Evolutionary conservation across 208 protist genomes (phyloP).

Genomic region (Trypanosoma scelopori): DNA sequence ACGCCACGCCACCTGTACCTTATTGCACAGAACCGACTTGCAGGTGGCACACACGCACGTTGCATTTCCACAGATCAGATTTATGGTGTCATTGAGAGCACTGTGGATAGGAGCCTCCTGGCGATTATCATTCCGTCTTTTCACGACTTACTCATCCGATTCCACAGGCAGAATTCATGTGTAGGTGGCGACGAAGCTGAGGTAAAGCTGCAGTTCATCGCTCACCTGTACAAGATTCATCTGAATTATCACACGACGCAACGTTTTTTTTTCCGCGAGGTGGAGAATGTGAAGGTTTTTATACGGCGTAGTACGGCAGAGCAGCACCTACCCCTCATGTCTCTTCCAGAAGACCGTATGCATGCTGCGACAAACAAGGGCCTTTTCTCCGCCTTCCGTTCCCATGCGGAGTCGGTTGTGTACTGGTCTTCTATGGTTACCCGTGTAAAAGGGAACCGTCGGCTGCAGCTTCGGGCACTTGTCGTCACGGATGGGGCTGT

Average conservation of each 20-base stretch:
- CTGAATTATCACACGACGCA: slow-evolving; percentile 29
- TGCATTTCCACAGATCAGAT: slow-evolving; percentile 47
- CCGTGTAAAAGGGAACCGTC: slow-evolving; percentile 32
- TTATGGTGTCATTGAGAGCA: slow-evolving; percentile 54
- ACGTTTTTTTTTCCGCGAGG: slow-evolving; percentile 44
- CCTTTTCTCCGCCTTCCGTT: slow-evolving; percentile 40
- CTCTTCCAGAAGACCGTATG: slow-evolving; percentile 30
- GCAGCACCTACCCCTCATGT: slow-evolving; percentile 36
- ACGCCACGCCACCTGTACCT: slow-evolving; percentile 54
- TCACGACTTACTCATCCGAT: slow-evolving; percentile 59
- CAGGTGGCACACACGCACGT: slow-evolving; percentile 20
- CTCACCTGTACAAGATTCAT: slow-evolving; percentile 56
- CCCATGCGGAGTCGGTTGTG: slow-evolving; percentile 45
- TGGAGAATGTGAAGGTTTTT: slow-evolving; percentile 31
- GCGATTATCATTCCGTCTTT: slow-evolving; percentile 58
- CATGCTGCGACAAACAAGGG: slow-evolving; percentile 27
- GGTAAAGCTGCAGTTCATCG: slow-evolving; percentile 60
- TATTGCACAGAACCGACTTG: slow-evolving; percentile 32
- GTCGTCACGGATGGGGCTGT: slow-evolving; percentile 58
- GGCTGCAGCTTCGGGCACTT: slow-evolving; percentile 33
- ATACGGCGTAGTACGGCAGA: slow-evolving; percentile 49
- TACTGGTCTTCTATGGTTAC: slow-evolving; percentile 58
- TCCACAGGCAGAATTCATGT: slow-evolving; percentile 28
- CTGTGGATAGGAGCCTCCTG: slow-evolving; percentile 32
- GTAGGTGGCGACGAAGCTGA: slow-evolving; percentile 30